Base-by-base conservation (phyloP, 1,139 yeast species). In the Candida glucosophila region DNA sequence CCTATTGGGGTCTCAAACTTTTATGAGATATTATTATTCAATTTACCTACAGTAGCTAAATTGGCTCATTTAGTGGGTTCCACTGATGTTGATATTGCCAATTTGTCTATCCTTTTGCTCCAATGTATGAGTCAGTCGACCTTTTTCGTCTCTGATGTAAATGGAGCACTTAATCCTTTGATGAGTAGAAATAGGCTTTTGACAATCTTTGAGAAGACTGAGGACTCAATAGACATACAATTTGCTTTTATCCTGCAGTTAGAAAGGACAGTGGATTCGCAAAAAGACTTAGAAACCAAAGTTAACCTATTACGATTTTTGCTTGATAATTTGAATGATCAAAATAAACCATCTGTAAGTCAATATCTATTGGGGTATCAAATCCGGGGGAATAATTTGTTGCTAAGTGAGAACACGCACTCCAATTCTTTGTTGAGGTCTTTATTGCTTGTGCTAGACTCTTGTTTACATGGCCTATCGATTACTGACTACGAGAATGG, bases 341-440 rank as follows among this genome's bases (percentile, higher is more conserved):
- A 63, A 1, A 52, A 49, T 17, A 57, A 58, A 5, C 67, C 77
- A 2, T 68, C 77, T 0, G 66, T 79, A 2, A 60, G 88, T 1
- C 96, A 86, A 44, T 77, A 78, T 39, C 49, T 90, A 7, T 61
- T 90, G 2, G 97, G 97, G 0, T 86, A 75, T 31, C 51, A 50
- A 19, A 45, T 49, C 9, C 49, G 49, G 29, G 70, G 67, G 2
- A 59, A 49, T 15, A 43, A 43, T 22, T 42, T 59, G 17, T 29
- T 42, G 9, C 33, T 47, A 2, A 28, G 41, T 5, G 36, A 37
- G 3, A 33, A 41, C 3, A 29, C 33, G 2, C 30, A 32, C 2
- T 38, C 29, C 2, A 55, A 60, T 10, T 74, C 88, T 2, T 49
- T 82, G 7, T 59, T 86, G 27, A 63, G 59, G 18, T 58, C 77